Evolutionary conservation across 108 stramenopile species (phyloP).

Genomic region (Skeletonema tropicum): DNA sequence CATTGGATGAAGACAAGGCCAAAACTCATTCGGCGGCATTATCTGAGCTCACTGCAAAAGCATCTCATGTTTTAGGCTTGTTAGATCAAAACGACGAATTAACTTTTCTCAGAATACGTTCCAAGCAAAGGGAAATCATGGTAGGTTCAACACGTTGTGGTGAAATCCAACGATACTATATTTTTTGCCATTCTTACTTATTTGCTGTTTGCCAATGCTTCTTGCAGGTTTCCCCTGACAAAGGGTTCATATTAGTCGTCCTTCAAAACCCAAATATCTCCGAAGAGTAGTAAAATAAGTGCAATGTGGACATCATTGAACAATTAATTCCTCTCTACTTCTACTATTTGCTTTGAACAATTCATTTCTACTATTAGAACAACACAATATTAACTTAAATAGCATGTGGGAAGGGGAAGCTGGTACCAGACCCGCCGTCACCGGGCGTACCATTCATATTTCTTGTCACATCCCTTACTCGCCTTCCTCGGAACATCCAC

Average conservation of each 20-base stretch:
- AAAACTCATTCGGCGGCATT: constrained; percentile 40
- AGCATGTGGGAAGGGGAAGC: constrained; percentile 87
- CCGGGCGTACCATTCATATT: constrained; percentile 87
- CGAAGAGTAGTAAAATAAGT: constrained; percentile 13
- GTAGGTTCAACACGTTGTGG: constrained; percentile 9
- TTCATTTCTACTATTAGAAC: not conserved
- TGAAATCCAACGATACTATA: not conserved
- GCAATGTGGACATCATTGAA: not conserved
- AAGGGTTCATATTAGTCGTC: constrained; percentile 52
- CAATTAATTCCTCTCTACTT: too few species aligned
- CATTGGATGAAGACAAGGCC: constrained; percentile 46
- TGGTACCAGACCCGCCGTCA: constrained; percentile 81
- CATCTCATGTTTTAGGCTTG: constrained; percentile 31
- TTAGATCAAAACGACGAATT: constrained; percentile 50
- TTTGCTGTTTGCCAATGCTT: not conserved
- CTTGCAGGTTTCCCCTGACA: constrained; percentile 49
- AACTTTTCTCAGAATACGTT: constrained; percentile 55
- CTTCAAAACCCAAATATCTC: constrained; percentile 44
- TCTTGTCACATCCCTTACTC: constrained; percentile 79
- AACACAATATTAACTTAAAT: constrained; percentile 38
- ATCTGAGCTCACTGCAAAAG: constrained; percentile 49
- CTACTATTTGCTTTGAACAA: not conserved
- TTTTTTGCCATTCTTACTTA: not conserved
- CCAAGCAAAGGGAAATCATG: constrained; percentile 58
- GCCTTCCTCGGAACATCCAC: constrained; percentile 94